Evolutionary conservation across 306 rosid species (phyloP).

Genomic region (Luffa aegyptiaca): DNA sequence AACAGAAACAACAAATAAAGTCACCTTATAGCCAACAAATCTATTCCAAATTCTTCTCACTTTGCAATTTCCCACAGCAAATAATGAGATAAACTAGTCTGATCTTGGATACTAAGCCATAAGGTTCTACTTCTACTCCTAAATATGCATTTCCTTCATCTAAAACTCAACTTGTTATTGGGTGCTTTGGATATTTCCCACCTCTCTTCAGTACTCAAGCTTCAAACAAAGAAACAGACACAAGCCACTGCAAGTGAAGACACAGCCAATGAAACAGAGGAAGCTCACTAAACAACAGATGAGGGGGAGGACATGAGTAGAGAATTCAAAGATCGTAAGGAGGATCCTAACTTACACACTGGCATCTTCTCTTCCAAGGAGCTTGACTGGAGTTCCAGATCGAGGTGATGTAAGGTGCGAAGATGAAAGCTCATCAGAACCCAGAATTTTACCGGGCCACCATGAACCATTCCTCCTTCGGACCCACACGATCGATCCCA

Average conservation of each 20-base stretch:
- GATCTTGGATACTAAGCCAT: not conserved
- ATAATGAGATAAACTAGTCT: not conserved
- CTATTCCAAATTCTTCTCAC: not conserved
- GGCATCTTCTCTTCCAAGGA: constrained; percentile 59
- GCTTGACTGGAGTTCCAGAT: constrained; percentile 60
- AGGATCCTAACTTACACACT: constrained; percentile 39
- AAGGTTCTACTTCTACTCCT: not conserved
- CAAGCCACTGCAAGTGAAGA: not conserved
- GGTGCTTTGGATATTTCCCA: not conserved
- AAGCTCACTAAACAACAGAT: not conserved
- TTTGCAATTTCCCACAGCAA: not conserved
- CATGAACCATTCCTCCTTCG: constrained; percentile 56
- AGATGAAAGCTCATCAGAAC: constrained; percentile 43
- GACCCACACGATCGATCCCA: constrained; percentile 60
- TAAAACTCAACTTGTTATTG: not conserved
- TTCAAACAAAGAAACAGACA: not conserved
- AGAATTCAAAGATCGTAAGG: not conserved
- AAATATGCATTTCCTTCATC: not conserved
- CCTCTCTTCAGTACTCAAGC: not conserved
- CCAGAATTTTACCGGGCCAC: constrained; percentile 62
- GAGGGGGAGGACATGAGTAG: not conserved
- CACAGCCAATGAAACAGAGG: not conserved
- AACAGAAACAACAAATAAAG: not conserved
- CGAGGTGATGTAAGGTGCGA: constrained; percentile 59
- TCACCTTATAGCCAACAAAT: not conserved